phyloP scores from a whole-genome alignment of 2,329 filamentous ascomycete species.

The Cladosporium sp. region DNA sequence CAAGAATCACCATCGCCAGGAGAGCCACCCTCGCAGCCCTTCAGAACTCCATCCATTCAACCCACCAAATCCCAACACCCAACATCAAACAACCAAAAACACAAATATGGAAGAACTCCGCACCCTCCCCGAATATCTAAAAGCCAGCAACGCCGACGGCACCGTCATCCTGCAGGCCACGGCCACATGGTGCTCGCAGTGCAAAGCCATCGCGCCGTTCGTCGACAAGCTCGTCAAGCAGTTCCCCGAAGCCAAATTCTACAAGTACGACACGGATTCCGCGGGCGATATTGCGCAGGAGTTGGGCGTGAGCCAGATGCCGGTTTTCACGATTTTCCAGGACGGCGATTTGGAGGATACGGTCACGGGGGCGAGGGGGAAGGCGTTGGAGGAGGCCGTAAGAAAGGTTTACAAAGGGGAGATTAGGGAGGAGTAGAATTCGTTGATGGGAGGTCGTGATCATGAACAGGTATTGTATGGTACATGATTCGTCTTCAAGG shows the following conservation, averaged over 20 bases:
- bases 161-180: slow-evolving; percentile 34
- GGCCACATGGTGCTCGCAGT: slow-evolving; percentile 33
- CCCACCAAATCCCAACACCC: neutral
- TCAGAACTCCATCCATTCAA: neutral
- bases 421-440: slow-evolving; percentile 23
- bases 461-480: too few relatives aligned
- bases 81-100: neutral
- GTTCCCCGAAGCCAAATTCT: slow-evolving; percentile 36
- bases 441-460: too few relatives aligned
- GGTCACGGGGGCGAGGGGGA: slow-evolving; percentile 34
- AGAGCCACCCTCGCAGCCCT: neutral
- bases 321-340: slow-evolving; percentile 37
- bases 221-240: slow-evolving; percentile 34
- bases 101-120: slow-evolving; percentile 33
- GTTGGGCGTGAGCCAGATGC: slow-evolving; percentile 34
- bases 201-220: slow-evolving; percentile 37
- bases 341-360: slow-evolving; percentile 34
- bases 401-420: slow-evolving; percentile 33
- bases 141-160: slow-evolving; percentile 34
- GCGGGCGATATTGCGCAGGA: slow-evolving; percentile 34
- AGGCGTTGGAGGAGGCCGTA: slow-evolving; percentile 32
- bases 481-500: neutral
- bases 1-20: neutral
- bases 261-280: slow-evolving; percentile 33
- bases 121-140: slow-evolving; percentile 33